Evolutionary conservation across 2,329 filamentous ascomycete genomes (phyloP).

Genomic region (Neocucurbitaria cava): DNA sequence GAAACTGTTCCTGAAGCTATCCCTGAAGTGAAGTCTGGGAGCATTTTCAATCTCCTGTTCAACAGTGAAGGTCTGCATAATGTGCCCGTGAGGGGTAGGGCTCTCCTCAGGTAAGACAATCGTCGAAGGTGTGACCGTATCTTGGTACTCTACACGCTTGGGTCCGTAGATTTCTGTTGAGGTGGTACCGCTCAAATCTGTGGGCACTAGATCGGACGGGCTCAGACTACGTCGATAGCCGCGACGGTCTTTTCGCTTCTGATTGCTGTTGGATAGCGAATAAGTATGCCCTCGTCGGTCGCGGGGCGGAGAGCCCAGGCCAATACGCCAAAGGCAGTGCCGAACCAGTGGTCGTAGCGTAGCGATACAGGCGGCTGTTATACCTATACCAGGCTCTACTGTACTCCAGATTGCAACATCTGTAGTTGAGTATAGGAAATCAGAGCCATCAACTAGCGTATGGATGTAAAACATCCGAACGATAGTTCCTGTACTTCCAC

Average conservation of each 20-base stretch:
- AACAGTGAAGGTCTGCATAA: conserved; percentile 25
- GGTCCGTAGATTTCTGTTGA: conserved; percentile 20
- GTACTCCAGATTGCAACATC: conserved; percentile 52
- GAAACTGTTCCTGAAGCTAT: conserved; percentile 32
- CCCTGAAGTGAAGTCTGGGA: conserved; percentile 24
- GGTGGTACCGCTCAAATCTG: conserved; percentile 10
- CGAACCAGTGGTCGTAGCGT: conserved; percentile 59
- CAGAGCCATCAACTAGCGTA: conserved; percentile 48
- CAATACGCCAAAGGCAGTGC: conserved; percentile 26
- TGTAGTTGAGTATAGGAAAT: conserved; percentile 53
- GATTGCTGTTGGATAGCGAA: conserved; percentile 6
- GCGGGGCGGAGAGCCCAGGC: conserved; percentile 23
- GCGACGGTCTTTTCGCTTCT: conserved; percentile 20
- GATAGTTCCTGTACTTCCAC: conserved; percentile 60
- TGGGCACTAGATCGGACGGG: conserved; percentile 24
- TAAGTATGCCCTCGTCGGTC: conserved; percentile 12
- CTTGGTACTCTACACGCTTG: not conserved
- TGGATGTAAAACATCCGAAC: conserved; percentile 55
- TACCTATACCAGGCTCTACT: conserved; percentile 46
- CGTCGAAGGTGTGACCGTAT: not conserved
- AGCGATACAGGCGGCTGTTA: conserved; percentile 57
- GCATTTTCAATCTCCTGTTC: conserved; percentile 25
- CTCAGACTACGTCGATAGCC: conserved; percentile 29
- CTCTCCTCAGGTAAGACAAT: conserved; percentile 1
- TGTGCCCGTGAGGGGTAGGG: conserved; percentile 8